phyloP scores from a whole-genome alignment of 495 filamentous ascomycete species.

The Ramalina intermedia region DNA sequence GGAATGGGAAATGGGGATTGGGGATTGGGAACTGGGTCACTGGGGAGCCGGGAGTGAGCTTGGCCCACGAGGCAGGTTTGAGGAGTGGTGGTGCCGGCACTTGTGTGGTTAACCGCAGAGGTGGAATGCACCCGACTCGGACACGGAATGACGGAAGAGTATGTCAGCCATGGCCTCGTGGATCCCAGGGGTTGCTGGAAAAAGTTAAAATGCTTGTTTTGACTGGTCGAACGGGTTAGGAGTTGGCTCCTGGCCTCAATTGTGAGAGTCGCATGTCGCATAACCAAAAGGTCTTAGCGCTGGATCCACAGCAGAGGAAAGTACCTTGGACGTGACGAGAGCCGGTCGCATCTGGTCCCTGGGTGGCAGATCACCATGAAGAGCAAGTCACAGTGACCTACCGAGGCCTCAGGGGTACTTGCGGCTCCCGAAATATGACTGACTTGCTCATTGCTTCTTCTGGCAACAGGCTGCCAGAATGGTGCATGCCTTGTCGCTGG shows the following conservation, averaged over 20 bases:
- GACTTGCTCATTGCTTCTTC: background rate
- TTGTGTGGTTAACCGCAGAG: too few species aligned
- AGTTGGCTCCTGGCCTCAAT: too few species aligned
- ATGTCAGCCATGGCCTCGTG: slow-evolving; percentile 2
- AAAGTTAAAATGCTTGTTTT: too few species aligned
- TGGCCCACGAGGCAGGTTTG: too few species aligned
- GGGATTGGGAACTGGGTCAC: too few species aligned
- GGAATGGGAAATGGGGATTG: background rate
- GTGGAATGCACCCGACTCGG: too few species aligned
- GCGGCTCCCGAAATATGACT: background rate
- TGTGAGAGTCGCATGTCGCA: slow-evolving; percentile 11
- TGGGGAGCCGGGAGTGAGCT: background rate
- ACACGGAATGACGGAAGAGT: too few species aligned
- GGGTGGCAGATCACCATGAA: background rate
- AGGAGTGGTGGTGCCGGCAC: too few species aligned
- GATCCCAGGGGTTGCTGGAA: background rate
- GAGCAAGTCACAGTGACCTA: background rate
- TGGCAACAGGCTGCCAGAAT: too few species aligned
- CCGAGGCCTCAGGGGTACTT: background rate
- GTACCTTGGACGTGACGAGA: background rate
- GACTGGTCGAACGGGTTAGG: too few species aligned
- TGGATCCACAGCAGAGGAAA: background rate
- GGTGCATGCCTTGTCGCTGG: too few species aligned
- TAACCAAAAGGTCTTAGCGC: slow-evolving; percentile 4
- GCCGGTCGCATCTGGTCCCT: background rate